A percentile compares a stretch with the other conserved stretches of the same genome.
Conservation (phyloP, 2,329 filamentous ascomycete species). For the Phyllosticta ampelicida region DNA sequence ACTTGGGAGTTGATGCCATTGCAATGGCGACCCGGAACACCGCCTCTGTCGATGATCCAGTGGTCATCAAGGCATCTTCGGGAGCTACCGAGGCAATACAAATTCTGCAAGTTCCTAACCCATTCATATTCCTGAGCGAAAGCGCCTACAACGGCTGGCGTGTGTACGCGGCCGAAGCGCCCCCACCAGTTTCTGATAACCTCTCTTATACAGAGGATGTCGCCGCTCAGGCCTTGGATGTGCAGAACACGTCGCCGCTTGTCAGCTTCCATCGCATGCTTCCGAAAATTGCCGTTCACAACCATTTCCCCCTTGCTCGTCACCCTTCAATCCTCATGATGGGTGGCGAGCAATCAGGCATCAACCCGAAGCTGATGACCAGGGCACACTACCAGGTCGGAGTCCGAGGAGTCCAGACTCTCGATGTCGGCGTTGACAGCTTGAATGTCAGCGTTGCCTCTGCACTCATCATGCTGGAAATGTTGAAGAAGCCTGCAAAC, state of each 20-base stretch:
- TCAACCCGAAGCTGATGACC: conserved; percentile 27
- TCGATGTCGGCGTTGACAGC: conserved; percentile 60
- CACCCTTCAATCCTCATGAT: conserved; percentile 70
- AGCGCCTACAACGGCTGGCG: conserved; percentile 68
- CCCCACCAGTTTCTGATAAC: background rate
- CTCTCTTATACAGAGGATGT: background rate
- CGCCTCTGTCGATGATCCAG: conserved; percentile 58
- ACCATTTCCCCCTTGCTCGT: conserved; percentile 20
- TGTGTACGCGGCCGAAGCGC: conserved; percentile 59
- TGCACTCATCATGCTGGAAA: conserved; percentile 61
- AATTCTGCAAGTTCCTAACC: conserved; percentile 58
- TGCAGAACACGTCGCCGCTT: conserved; percentile 3
- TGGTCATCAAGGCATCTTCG: conserved; percentile 76
- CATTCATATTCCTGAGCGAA: conserved; percentile 56
- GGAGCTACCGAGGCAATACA: conserved; percentile 75
- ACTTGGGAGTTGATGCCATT: conserved; percentile 80
- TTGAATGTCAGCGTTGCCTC: conserved; percentile 88
- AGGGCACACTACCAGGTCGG: conserved; percentile 54
- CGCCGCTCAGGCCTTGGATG: background rate
- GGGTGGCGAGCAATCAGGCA: conserved; percentile 23
- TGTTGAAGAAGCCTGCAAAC: conserved; percentile 34
- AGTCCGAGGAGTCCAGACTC: conserved; percentile 45
- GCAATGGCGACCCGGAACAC: conserved; percentile 61
- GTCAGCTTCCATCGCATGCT: conserved; percentile 17
- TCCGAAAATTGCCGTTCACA: conserved; percentile 12